Evolutionary conservation across 139 green algal genomes (phyloP), one percentile per base, ranked within the genome.

Genomic region (Pleodorina starrii): DNA sequence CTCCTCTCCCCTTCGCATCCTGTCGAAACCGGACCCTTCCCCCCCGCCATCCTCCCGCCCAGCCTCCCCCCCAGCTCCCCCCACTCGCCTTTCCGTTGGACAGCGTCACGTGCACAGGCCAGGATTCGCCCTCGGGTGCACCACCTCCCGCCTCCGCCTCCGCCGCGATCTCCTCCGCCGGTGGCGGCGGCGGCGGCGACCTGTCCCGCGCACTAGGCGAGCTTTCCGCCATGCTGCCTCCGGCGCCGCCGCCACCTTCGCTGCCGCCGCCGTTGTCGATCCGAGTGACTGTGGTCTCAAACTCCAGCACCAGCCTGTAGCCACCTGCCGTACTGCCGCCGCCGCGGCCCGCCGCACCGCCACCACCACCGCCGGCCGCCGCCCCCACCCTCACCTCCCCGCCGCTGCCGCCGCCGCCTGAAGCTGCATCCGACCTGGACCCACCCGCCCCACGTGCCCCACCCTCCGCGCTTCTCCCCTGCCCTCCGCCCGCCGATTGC

Each of bases 1-100:
- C n/a, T n/a, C n/a, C n/a, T n/a, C n/a, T n/a, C n/a, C n/a, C n/a
- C n/a, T n/a, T n/a, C n/a, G n/a, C n/a, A n/a, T n/a, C n/a, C n/a
- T n/a, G n/a, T n/a, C n/a, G n/a, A n/a, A n/a, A n/a, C n/a, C n/a
- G 63, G 27, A 38, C 63, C 63, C 63, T 6, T 40, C 1, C 11
- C 11, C 16, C 11, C 63, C 27, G 27, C 32, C 63, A 40, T 73
- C 63, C 21, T 38, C 16, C 27, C 21, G 21, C 35, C 19, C 69
- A 77, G 11, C 32, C 36, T n/a, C n/a, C 32, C 32, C 77, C 51
- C 77, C 36, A 59, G 38, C 69, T 32, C 32, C 17, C 35, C 35
- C 35, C 38, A 23, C 85, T 51, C 42, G 44, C 85, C 57, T 84
- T 84, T 40, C 85, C 85, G 44, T 77, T 90, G 1, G 85, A 80